Evolutionary conservation across 805 yeast species (phyloP).

Genomic region (Saccharomyces kudriavzevii): DNA sequence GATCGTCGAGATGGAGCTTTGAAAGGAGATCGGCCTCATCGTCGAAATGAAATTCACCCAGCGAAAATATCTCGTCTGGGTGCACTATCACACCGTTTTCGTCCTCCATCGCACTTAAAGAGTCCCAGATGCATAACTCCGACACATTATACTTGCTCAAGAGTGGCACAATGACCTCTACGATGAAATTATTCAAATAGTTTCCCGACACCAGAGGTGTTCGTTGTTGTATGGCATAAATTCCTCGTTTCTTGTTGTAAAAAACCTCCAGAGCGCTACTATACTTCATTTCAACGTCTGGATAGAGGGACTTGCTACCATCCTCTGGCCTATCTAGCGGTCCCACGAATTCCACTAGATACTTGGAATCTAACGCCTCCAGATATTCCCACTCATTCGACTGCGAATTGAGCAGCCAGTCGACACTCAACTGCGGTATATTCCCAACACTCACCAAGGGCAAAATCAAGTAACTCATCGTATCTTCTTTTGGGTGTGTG

Average conservation of each 20-base stretch:
- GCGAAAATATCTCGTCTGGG: background rate
- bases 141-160: constrained; percentile 35
- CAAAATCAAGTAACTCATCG: constrained; percentile 36
- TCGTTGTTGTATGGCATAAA: constrained; percentile 69
- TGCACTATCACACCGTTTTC: background rate
- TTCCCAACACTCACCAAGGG: constrained; percentile 86
- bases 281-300: constrained; percentile 21
- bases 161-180: constrained; percentile 44
- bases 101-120: constrained; percentile 50
- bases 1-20: background rate
- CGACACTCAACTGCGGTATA: constrained; percentile 76
- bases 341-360: constrained; percentile 74
- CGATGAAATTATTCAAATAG: constrained; percentile 41
- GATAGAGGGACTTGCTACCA: background rate
- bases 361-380: constrained; percentile 49
- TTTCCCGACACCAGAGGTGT: constrained; percentile 73
- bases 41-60: background rate
- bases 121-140: constrained; percentile 53
- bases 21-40: background rate
- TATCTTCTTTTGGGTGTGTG: background rate
- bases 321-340: constrained; percentile 49
- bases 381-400: constrained; percentile 38
- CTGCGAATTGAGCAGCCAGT: constrained; percentile 51
- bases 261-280: constrained; percentile 64
- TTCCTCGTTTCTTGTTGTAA: constrained; percentile 31